Evolutionary conservation across 306 rosid genomes (phyloP), one percentile per base, ranked within the genome.

Genomic region (Cyamopsis tetragonoloba): DNA sequence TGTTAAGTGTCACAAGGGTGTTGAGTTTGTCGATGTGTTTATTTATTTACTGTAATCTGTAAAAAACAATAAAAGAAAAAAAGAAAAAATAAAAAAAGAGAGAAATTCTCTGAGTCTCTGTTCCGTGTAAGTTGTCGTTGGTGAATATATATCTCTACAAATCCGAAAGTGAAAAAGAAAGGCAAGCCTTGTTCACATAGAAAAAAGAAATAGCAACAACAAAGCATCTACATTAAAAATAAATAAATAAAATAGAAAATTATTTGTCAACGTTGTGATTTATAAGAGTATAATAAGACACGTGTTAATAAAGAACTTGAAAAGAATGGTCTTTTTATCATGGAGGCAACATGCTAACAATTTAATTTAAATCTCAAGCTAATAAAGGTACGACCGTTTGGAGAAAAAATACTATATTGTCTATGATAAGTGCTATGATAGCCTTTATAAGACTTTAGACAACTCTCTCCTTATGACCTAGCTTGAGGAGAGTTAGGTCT

Each of bases 211-310:
- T 39, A 53, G 28, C 39, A 38, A 9, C 11, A 50, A 24, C 9
- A n/a, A 34, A 15, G 39, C 28, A 26, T 22, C 10, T 10, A n/a
- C 53, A 38, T 38, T 17, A 12, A 48, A 62, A 44, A 47, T 15
- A 17, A 19, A 18, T 1, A 32, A 32, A 32, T 3, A 6, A 32
- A 9, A n/a, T n/a, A n/a, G 6, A 22, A 19, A 11, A 12, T n/a
- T 5, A 64, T n/a, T 55, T 71, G 49, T 23, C 44, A 47, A 71
- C 34, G 24, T 34, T 68, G 68, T 46, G 28, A 34, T 71, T 71
- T 31, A 18, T 1, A 8, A 3, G 49, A 22, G 23, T 47, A 20
- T 4, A 31, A n/a, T n/a, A n/a, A n/a, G n/a, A 20, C 17, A 32
- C 10, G 50, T 20, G 46, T n/a, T n/a, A n/a, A 70, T 58, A 20